Base-by-base conservation (phyloP, 2,329 filamentous ascomycete genomes). In the Metarhizium rileyi region DNA sequence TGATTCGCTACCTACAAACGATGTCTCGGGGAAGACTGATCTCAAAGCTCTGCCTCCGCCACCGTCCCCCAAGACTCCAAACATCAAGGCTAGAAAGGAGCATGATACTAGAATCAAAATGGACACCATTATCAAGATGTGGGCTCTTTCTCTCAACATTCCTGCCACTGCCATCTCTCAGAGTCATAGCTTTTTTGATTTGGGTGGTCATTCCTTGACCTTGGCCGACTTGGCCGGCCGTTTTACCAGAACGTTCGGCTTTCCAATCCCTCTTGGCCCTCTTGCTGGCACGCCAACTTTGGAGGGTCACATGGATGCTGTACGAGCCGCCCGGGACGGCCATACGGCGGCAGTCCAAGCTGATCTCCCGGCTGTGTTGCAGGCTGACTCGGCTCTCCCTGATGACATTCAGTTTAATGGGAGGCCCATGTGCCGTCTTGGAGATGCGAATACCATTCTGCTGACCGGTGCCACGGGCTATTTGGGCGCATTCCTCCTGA, bases 21-120 rank as follows among this genome's bases (percentile, higher is more conserved):
- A 80, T 46, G 87, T 91, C 1, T 90, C 86, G 14, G 87, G 87
- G 20, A 91, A 91, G 67, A 80, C 83, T 20, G 84, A 91, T 57
- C 71, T 86, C 50, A 87, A 87, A 63, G 73, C 76, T 12, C 73
- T 91, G 14, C 87, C 87, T 26, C 70, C 80, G 0, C 86, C 86
- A 1, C 77, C 74, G 1, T 74, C 70, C 3, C 72, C 78, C 2
- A 75, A 70, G 54, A 69, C 71, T 3, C 68, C 70, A 5, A 61
- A 59, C 36, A 61, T 63, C 16, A 57, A 65, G 18, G 63, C 61
- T 23, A 75, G 75, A 51, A 69, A 64, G 38, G 70, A 76, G 42
- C 73, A 73, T 14, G 77, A 84, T 54, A 81, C 83, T 50, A 78
- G 80, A 14, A 82, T 90, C 57, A 76, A 74, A 53, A 74, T 84